Conservation (phyloP, 805 yeast species). For the Monosporozyma solicola region DNA sequence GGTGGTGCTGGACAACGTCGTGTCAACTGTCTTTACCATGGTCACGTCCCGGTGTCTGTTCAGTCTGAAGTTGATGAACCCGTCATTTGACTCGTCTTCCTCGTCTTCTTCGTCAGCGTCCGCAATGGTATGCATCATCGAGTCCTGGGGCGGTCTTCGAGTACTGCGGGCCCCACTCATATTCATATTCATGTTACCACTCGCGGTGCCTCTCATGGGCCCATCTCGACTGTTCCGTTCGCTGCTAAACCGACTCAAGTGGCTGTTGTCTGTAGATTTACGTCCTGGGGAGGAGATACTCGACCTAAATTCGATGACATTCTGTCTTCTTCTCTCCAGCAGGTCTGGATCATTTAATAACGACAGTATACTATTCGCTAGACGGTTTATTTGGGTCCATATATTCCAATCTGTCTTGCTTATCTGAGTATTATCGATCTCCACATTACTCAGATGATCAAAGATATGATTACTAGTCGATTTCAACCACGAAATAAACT, state of each 20-base stretch:
- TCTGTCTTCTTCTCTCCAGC: conserved; percentile 20
- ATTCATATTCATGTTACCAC: background rate
- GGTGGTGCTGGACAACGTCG: background rate
- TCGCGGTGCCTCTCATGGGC: background rate
- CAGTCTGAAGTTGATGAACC: background rate
- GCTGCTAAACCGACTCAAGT: conserved; percentile 9
- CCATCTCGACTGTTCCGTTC: background rate
- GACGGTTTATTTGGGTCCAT: conserved; percentile 31
- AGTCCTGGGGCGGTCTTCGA: background rate
- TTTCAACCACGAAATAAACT: conserved; percentile 41
- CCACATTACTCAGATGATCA: conserved; percentile 23
- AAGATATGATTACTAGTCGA: conserved; percentile 21
- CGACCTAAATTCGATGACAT: conserved; percentile 25
- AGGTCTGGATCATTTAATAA: conserved; percentile 25
- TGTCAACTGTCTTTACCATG: background rate
- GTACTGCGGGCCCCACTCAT: background rate
- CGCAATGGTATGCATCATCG: background rate
- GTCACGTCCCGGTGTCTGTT: background rate
- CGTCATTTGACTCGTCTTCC: background rate
- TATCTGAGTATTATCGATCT: conserved; percentile 29
- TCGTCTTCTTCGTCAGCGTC: background rate
- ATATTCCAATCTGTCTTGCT: conserved; percentile 29
- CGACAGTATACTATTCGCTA: conserved; percentile 32
- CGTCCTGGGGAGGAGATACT: conserved; percentile 30
- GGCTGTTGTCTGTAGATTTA: conserved; percentile 29